Conservation (phyloP, 441 rosid species). For the Gossypium trilobum region DNA sequence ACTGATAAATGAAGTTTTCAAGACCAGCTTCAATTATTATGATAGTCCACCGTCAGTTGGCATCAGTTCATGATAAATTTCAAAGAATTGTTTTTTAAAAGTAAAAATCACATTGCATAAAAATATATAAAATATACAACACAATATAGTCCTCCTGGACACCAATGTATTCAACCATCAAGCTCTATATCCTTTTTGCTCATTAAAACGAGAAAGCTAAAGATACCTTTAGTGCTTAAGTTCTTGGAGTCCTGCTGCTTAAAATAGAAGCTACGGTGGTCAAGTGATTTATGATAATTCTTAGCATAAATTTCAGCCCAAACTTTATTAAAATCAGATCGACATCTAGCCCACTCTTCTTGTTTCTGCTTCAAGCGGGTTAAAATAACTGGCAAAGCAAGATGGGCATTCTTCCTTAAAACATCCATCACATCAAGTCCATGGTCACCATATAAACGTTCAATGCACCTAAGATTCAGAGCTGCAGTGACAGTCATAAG, state of each 20-base stretch:
- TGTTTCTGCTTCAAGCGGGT: constrained; percentile 97
- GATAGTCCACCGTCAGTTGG: not conserved
- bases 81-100: not conserved
- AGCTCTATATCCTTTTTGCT: not conserved
- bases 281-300: constrained; percentile 93
- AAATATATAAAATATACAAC: not conserved
- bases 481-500: constrained; percentile 38
- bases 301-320: constrained; percentile 96
- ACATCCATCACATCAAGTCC: constrained; percentile 94
- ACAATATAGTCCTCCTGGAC: not conserved
- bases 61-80: not conserved
- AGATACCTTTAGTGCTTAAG: constrained; percentile 81
- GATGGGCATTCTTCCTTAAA: constrained; percentile 69
- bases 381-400: constrained; percentile 87
- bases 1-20: not conserved
- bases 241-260: constrained; percentile 95
- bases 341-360: constrained; percentile 96
- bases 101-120: not conserved
- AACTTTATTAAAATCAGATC: constrained; percentile 88
- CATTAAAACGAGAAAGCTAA: not conserved
- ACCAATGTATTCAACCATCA: not conserved
- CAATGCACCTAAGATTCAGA: constrained; percentile 83
- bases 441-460: constrained; percentile 91
- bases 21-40: not conserved
- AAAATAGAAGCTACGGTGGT: constrained; percentile 96